phyloP scores from a whole-genome alignment of 192 early-diverging fungal genomes.

The Backusella liffmaniae region DNA sequence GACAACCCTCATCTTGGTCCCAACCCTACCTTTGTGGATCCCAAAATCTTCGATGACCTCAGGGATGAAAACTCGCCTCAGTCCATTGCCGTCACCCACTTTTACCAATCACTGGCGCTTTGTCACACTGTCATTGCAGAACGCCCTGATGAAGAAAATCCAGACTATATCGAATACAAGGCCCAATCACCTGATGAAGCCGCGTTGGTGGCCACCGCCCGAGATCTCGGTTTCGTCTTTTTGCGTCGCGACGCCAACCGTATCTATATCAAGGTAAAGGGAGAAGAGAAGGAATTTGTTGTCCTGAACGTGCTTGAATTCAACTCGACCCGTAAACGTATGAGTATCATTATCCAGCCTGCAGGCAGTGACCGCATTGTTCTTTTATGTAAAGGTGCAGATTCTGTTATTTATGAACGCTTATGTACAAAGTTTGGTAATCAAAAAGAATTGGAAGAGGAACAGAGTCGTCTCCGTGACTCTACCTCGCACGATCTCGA shows the following conservation, averaged over 20 bases:
- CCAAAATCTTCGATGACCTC: constrained; percentile 64
- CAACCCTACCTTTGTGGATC: constrained; percentile 70
- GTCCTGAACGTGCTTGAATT: constrained; percentile 83
- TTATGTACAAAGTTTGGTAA: constrained; percentile 44
- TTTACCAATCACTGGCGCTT: constrained; percentile 81
- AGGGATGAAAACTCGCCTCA: constrained; percentile 45
- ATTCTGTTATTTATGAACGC: constrained; percentile 88
- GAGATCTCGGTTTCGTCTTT: constrained; percentile 83
- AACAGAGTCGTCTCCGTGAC: constrained; percentile 69
- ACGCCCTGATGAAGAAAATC: constrained; percentile 29
- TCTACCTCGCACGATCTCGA: constrained; percentile 77
- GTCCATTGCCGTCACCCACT: constrained; percentile 65
- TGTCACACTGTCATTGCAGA: constrained; percentile 89
- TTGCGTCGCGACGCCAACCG: constrained; percentile 65
- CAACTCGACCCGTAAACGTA: constrained; percentile 93
- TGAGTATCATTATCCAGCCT: constrained; percentile 86
- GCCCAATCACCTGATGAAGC: constrained; percentile 95
- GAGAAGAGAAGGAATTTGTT: constrained; percentile 63
- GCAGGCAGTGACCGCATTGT: constrained; percentile 66
- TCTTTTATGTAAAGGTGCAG: constrained; percentile 92
- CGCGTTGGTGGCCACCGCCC: constrained; percentile 84
- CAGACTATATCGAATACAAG: constrained; percentile 76
- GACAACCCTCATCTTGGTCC: constrained; percentile 62
- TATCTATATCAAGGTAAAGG: constrained; percentile 71
- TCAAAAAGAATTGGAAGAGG: constrained; percentile 38